These are phyloP conservation scores for Metschnikowia picachoensis DNA, from an alignment of 805 yeast genomes.

Conservation along the genomic window DNA sequence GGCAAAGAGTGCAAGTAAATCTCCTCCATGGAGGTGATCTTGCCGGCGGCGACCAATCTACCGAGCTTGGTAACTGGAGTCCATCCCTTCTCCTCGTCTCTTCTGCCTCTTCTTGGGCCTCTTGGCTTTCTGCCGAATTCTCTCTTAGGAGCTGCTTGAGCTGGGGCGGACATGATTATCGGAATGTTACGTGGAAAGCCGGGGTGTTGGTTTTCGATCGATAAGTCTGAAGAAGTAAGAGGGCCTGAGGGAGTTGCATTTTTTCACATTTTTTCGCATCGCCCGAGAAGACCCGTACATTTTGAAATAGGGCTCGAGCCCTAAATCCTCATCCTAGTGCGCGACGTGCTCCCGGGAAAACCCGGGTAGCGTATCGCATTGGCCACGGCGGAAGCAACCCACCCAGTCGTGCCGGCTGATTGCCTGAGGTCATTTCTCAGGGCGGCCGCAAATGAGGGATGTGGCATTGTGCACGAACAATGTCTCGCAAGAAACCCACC, in stretches of 20 bases:
- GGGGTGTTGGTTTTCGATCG: slow-evolving; percentile 70
- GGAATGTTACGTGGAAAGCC: slow-evolving; percentile 73
- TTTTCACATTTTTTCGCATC: slow-evolving; percentile 2
- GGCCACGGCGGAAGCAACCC: background rate
- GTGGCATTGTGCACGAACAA: no score
- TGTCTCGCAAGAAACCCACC: background rate
- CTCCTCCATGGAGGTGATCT: slow-evolving; percentile 94
- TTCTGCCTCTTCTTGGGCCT: slow-evolving; percentile 53
- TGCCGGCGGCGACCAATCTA: slow-evolving; percentile 98
- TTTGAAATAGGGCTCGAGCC: slow-evolving; percentile 6
- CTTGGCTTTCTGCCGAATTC: slow-evolving; percentile 53
- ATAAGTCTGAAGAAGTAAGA: slow-evolving; percentile 25
- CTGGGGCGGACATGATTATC: slow-evolving; percentile 41
- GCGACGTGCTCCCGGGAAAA: background rate
- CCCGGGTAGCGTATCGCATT: background rate
- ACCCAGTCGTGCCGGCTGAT: background rate
- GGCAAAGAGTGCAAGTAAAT: slow-evolving; percentile 99
- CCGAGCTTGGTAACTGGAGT: slow-evolving; percentile 99
- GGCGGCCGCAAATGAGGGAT: no score
- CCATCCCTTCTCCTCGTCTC: slow-evolving; percentile 98
- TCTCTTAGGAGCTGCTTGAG: slow-evolving; percentile 38
- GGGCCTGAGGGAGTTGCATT: background rate
- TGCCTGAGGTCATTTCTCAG: background rate
- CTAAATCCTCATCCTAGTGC: background rate
- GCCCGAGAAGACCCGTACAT: no score